Conservation (phyloP, 1,139 yeast genomes). For the Waltiozyma sp. region DNA sequence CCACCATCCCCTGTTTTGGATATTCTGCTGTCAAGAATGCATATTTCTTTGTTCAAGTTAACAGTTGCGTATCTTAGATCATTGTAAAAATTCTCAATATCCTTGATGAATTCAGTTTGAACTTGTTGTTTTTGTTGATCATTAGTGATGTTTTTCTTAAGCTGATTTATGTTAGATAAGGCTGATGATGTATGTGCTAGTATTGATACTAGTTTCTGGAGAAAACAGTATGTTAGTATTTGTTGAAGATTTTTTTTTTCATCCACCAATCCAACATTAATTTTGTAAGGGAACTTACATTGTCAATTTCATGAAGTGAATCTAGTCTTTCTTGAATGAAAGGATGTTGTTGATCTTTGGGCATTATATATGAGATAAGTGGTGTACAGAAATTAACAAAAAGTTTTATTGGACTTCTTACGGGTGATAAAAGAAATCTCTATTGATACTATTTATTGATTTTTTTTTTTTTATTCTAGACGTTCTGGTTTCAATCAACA, state of each 20-base stretch:
- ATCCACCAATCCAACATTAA: slow-evolving; percentile 15
- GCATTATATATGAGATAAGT: slow-evolving; percentile 1
- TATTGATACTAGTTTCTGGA: slow-evolving; percentile 18
- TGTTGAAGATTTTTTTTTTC: too few relatives aligned
- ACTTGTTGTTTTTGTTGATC: slow-evolving; percentile 6
- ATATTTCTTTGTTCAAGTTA: slow-evolving; percentile 44
- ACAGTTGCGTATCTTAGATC: slow-evolving; percentile 22
- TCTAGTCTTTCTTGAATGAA: slow-evolving; percentile 37
- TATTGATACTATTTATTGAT: too few relatives aligned
- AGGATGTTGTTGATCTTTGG: slow-evolving; percentile 14
- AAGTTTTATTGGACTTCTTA: too few relatives aligned
- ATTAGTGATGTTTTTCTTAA: slow-evolving; percentile 15
- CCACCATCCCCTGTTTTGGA: slow-evolving; percentile 33
- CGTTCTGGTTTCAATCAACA: too few relatives aligned
- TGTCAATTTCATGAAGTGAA: slow-evolving; percentile 33
- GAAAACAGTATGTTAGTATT: not conserved
- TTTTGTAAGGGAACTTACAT: slow-evolving; percentile 10
- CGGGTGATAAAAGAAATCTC: too few relatives aligned
- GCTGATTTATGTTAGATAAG: slow-evolving; percentile 9
- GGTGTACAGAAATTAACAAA: too few relatives aligned
- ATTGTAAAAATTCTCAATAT: slow-evolving; percentile 13
- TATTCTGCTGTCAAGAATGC: slow-evolving; percentile 44
- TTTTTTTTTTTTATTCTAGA: too few relatives aligned
- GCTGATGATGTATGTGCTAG: slow-evolving; percentile 19
- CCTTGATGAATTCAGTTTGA: slow-evolving; percentile 11